These are phyloP conservation scores for Lachnellula occidentalis DNA, from an alignment of 2,329 filamentous ascomycete genomes.

Conservation along the genomic window DNA sequence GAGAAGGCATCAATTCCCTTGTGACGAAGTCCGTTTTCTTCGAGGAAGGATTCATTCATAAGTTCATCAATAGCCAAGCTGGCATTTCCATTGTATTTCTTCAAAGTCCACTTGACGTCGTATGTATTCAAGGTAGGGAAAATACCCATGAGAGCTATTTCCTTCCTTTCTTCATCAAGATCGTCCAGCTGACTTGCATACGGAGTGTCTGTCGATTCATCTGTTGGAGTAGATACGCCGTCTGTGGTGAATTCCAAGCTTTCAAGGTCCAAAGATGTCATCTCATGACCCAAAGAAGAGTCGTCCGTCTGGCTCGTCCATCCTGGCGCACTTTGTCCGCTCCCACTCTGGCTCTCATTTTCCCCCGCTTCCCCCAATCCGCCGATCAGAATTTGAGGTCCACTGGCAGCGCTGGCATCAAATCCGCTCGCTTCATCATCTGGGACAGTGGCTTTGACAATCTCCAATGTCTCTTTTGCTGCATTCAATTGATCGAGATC, in stretches of 20 bases:
- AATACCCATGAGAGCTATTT: slow-evolving; percentile 58
- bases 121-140: slow-evolving; percentile 64
- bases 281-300: slow-evolving; percentile 25
- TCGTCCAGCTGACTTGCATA: slow-evolving; percentile 30
- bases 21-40: slow-evolving; percentile 55
- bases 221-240: slow-evolving; percentile 39
- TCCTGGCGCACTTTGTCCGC: slow-evolving; percentile 18
- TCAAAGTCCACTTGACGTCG: slow-evolving; percentile 61
- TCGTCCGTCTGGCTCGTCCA: slow-evolving; percentile 28
- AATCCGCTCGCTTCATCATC: slow-evolving; percentile 70
- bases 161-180: slow-evolving; percentile 56
- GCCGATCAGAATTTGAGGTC: slow-evolving; percentile 27
- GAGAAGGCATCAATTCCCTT: slow-evolving; percentile 84
- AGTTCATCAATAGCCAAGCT: slow-evolving; percentile 72
- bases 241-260: slow-evolving; percentile 18
- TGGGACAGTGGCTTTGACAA: slow-evolving; percentile 57
- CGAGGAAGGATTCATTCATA: slow-evolving; percentile 72
- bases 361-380: slow-evolving; percentile 9
- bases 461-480: slow-evolving; percentile 56
- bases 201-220: slow-evolving; percentile 36
- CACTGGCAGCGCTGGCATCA: slow-evolving; percentile 68
- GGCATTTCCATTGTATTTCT: slow-evolving; percentile 62
- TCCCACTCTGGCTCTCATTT: slow-evolving; percentile 17
- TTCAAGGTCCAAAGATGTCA: slow-evolving; percentile 23
- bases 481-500: slow-evolving; percentile 45